Percentiles rank a stretch among this genome's conserved stretches.
Conservation (phyloP, 2,329 filamentous ascomycete genomes). For the Endocalyx cinctus region DNA sequence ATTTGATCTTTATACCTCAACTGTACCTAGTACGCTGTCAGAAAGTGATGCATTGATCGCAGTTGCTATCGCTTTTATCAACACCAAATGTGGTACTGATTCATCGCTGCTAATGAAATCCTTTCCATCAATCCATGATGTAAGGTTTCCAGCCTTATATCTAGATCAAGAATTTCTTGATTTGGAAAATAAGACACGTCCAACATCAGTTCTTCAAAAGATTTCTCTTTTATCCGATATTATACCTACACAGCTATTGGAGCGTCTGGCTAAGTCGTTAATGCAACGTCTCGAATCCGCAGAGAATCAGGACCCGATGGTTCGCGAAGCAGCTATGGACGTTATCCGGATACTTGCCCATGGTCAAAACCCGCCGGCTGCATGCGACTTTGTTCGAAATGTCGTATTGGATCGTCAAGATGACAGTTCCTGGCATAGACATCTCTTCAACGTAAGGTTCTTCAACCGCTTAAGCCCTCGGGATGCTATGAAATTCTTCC, state of each 20-base stretch:
- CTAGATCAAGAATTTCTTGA: slow-evolving; percentile 14
- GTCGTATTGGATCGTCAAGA: slow-evolving; percentile 24
- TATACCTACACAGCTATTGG: slow-evolving; percentile 5
- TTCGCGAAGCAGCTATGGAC: slow-evolving; percentile 3
- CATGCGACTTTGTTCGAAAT: slow-evolving; percentile 24
- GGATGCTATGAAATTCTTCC: slow-evolving; percentile 21
- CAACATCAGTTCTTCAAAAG: slow-evolving; percentile 15
- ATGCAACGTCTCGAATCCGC: slow-evolving; percentile 4
- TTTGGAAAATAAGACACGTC: slow-evolving; percentile 7
- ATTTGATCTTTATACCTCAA: too few species aligned
- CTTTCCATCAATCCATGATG: slow-evolving; percentile 11
- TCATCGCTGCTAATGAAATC: slow-evolving; percentile 12
- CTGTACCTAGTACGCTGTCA: too few species aligned
- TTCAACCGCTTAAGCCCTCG: slow-evolving; percentile 22
- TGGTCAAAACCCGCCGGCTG: slow-evolving; percentile 26
- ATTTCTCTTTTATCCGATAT: slow-evolving; percentile 5
- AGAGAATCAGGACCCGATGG: background rate
- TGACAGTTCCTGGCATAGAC: slow-evolving; percentile 29
- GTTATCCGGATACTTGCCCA: slow-evolving; percentile 18
- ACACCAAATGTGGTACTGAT: slow-evolving; percentile 13
- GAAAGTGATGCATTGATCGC: slow-evolving; percentile 8
- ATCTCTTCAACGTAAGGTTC: slow-evolving; percentile 22
- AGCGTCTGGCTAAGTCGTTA: slow-evolving; percentile 8
- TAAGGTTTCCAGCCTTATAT: slow-evolving; percentile 16
- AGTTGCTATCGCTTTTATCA: slow-evolving; percentile 9